These are phyloP conservation scores for Apiospora malaysiana DNA, from an alignment of 2,329 filamentous ascomycete genomes.

Conservation along the genomic window DNA sequence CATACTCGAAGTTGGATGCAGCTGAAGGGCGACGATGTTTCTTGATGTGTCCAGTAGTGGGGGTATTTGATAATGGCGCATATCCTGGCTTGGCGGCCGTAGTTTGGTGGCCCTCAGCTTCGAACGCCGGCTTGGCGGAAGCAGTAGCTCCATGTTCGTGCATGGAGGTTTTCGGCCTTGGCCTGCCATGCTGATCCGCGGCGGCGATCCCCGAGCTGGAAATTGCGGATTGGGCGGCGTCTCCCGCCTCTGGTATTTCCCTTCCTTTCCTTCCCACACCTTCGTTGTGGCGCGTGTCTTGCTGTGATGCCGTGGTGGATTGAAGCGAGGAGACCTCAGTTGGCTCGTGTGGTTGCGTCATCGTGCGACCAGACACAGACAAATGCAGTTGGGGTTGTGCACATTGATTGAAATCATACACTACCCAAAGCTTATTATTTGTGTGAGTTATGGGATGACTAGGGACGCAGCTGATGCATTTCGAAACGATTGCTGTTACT, in stretches of 20 bases:
- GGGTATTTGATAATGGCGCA: constrained; percentile 21
- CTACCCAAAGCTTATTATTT: background rate
- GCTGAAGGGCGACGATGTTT: constrained; percentile 28
- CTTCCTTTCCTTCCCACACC: too few species aligned
- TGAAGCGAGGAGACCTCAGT: background rate
- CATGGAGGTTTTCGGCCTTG: constrained; percentile 28
- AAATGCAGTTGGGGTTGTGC: background rate
- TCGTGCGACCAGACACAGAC: background rate
- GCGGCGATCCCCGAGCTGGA: background rate
- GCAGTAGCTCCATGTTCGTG: constrained; percentile 2
- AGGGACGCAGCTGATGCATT: background rate
- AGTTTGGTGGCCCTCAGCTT: background rate
- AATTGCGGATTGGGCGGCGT: background rate
- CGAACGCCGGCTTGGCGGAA: constrained; percentile 5
- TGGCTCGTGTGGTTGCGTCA: background rate
- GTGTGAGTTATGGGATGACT: background rate
- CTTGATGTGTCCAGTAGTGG: constrained; percentile 26
- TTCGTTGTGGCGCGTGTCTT: background rate
- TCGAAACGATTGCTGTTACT: background rate
- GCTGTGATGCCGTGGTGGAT: background rate
- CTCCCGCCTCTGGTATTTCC: background rate
- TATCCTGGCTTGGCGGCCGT: background rate
- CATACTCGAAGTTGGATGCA: constrained; percentile 36
- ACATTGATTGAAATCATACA: background rate
- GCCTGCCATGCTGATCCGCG: background rate